Conservation (phyloP, 768 basidiomycete genomes). For the Lanmaoa rubissima region DNA sequence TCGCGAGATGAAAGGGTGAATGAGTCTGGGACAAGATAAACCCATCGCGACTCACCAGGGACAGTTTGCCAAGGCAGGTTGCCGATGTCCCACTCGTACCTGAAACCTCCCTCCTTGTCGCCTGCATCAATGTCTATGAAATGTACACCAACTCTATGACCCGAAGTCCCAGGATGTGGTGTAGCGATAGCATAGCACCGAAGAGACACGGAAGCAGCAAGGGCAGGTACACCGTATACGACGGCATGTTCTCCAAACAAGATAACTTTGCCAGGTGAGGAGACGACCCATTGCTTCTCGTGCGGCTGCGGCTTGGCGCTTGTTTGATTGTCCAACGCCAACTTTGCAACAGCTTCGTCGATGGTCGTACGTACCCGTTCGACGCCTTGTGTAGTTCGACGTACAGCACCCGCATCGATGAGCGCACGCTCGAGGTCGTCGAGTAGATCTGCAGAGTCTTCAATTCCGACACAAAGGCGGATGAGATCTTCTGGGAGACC, state of each 20-base stretch:
- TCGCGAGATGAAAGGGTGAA: not conserved
- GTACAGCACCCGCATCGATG: conserved; percentile 87
- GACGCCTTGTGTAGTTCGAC: conserved; percentile 41
- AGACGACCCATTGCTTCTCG: conserved; percentile 77
- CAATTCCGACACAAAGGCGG: conserved; percentile 96
- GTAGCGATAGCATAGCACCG: conserved; percentile 88
- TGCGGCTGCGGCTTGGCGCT: conserved; percentile 11
- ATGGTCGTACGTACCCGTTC: conserved; percentile 50
- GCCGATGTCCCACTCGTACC: conserved; percentile 77
- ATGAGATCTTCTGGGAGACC: conserved; percentile 99
- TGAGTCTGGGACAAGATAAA: not conserved
- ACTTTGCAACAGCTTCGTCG: conserved; percentile 65
- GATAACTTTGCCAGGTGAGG: conserved; percentile 97
- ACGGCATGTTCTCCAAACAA: conserved; percentile 99
- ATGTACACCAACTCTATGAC: conserved; percentile 54
- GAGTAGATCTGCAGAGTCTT: conserved; percentile 88
- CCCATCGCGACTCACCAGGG: conserved; percentile 31
- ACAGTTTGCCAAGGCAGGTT: conserved; percentile 78
- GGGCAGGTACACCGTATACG: conserved; percentile 95
- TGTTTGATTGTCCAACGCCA: conserved; percentile 40
- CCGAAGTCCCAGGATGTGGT: conserved; percentile 58
- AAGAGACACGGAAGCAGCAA: conserved; percentile 93
- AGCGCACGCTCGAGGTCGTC: conserved; percentile 95
- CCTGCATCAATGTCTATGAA: conserved; percentile 67
- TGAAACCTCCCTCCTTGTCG: conserved; percentile 44